Base-by-base conservation (phyloP, 2,329 filamentous ascomycete genomes). In the Colletotrichum sp. region DNA sequence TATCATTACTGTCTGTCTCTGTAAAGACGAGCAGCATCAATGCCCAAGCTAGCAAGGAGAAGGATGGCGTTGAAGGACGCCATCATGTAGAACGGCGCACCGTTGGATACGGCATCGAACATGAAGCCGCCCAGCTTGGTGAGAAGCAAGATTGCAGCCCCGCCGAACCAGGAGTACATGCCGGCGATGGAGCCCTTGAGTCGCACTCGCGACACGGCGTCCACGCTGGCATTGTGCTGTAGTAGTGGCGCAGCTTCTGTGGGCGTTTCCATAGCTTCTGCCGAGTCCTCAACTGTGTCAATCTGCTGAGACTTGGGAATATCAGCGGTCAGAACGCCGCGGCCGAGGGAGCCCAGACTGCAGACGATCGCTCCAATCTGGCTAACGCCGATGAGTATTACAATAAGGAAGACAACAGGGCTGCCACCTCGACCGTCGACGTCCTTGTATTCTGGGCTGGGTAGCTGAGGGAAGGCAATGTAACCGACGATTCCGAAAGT, bases 351-450 rank as follows among this genome's bases (percentile, higher is more conserved):
- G 1, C 95, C 96, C n/a, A 99, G 90, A 78, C 95, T 98, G 86
- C 96, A 98, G 1, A 99, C 97, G 75, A 99, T 99, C 13, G 96
- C 94, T 3, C 96, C 97, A 77, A 99, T 99, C 84, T 99, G 97
- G 80, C 95, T 98, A 81, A 98, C 92, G 16, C 97, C 97, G 52
- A 99, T 92, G 21, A 98, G 86, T 0, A 93, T 91, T 57, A 96
- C 95, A 18, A 96, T 90, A 15, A 96, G 78, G 81, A 98, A 96
- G 18, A 98, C 92, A 13, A 86, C 87, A 0, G 91, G 90, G 39
- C 89, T 92, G 21, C 94, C 95, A 39, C 94, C 92, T 30, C 93
- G 88, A 6, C 92, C 93, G 34, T 92, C 87, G 1, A 90, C 86
- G 74, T 93, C 82, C 74, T 90, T 91, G 71, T 92, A 92, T 80